phyloP scores from a whole-genome alignment of 495 filamentous ascomycete species.

The Aspergillus asperescens region DNA sequence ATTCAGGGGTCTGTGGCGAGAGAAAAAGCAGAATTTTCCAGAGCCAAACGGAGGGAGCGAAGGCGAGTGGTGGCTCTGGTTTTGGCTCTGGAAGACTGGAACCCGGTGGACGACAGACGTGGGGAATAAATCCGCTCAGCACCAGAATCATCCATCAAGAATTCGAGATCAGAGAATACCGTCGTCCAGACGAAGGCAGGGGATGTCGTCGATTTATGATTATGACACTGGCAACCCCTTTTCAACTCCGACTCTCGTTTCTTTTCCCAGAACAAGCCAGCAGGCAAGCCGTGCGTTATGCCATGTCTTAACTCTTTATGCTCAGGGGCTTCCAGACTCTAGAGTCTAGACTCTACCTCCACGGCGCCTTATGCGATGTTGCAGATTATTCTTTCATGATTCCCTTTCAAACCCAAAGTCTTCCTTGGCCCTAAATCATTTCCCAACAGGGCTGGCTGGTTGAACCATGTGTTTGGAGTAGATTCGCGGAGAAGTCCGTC shows the following conservation, averaged over 20 bases:
- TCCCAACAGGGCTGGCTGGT: neutral
- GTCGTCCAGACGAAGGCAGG: too few species aligned
- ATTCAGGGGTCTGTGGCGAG: conserved; percentile 3
- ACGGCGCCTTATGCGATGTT: neutral
- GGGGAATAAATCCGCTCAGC: neutral
- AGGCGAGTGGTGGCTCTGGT: neutral
- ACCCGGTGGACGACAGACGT: neutral
- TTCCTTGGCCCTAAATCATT: neutral
- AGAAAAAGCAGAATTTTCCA: neutral
- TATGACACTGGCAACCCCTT: neutral
- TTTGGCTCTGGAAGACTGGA: neutral
- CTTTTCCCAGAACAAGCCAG: conserved; percentile 11
- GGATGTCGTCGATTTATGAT: conserved; percentile 2
- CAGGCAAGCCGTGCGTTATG: conserved; percentile 11
- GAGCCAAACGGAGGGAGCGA: neutral
- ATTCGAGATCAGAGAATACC: too few species aligned
- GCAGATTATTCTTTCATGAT: neutral
- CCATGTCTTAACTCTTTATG: neutral
- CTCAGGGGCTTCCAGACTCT: conserved; percentile 5
- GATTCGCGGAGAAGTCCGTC: neutral
- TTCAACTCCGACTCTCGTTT: conserved; percentile 8
- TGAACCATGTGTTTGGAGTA: neutral
- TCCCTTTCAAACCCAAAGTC: too few species aligned
- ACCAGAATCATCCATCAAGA: too few species aligned
- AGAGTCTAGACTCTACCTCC: neutral